Conservation (phyloP, 2,329 filamentous ascomycete species). For the Nemania sp. region DNA sequence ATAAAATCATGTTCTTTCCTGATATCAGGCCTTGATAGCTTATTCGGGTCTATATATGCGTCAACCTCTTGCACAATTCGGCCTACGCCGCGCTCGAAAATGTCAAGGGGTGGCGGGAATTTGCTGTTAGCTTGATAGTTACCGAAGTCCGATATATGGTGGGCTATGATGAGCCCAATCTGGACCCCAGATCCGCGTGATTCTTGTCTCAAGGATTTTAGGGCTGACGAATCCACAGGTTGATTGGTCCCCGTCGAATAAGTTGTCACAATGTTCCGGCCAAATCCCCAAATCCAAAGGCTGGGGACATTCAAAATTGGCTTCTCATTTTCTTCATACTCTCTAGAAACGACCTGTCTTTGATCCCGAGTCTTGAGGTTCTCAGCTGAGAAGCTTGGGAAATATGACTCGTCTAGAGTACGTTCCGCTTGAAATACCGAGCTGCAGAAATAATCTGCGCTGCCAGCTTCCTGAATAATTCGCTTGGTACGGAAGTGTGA, state of each 20-base stretch:
- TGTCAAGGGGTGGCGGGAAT: constrained; percentile 2
- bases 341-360: constrained; percentile 10
- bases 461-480: background rate
- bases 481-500: background rate
- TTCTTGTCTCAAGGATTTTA: background rate
- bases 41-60: background rate
- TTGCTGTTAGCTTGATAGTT: background rate
- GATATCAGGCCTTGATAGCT: background rate
- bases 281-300: constrained; percentile 15
- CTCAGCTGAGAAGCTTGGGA: constrained; percentile 1
- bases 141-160: background rate
- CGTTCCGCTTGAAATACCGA: constrained; percentile 4
- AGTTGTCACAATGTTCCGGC: background rate
- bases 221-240: background rate
- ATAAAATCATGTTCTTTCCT: constrained; percentile 11
- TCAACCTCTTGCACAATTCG: background rate
- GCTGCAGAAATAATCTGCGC: no score
- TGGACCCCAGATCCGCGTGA: background rate
- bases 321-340: background rate
- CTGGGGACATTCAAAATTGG: constrained; percentile 9
- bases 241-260: background rate
- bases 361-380: background rate
- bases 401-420: constrained; percentile 22
- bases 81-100: constrained; percentile 1
- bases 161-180: background rate